Base-by-base conservation (phyloP, 2,329 filamentous ascomycete genomes). In the Grosmannia clavigera region DNA sequence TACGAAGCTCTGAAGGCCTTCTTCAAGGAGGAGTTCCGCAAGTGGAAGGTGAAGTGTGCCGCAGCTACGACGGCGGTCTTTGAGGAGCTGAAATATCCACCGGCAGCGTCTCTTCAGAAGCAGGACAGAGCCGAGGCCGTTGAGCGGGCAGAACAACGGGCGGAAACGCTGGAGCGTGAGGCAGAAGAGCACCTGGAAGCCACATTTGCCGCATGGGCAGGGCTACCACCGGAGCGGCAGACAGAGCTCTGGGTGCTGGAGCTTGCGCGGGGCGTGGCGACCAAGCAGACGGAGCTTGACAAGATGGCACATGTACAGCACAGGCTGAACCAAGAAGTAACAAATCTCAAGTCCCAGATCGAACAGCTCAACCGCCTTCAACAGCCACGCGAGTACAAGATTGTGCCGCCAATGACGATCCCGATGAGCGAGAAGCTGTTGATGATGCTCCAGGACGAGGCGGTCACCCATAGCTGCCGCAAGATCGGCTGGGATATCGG, bases 161-260 rank as follows among this genome's bases (percentile, higher is more conserved):
- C 77, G 51, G 81, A 78, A 64, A 72, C 76, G 33, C 79, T 92
- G 57, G 85, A 90, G 64, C 82, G 83, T 58, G 84, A 87, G 65
- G 81, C 92, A 38, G 77, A 81, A 50, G 80, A 87, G 61, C 92
- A 97, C 69, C 71, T 96, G 6, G 81, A 87, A n/a, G 82, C 85
- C 16, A 85, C 89, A 0, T 95, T 85, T 69, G 78, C 81, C 7
- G 86, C 89, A 51, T 97, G 92, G 92, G 82, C 82, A 58, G 76
- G 76, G 1, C 75, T 94, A 31, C 73, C 84, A 0, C 64, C 70
- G 2, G 78, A 81, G 43, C 77, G 81, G 27, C 79, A 81, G 58
- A 76, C 76, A 31, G 81, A 85, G 64, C 75, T 85, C 7, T 86
- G 83, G 83, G 72, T 77, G 5, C 68, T 86, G 43, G 82, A 85